phyloP scores from a whole-genome alignment of 805 yeast genomes.

The Ogataea henricii region DNA sequence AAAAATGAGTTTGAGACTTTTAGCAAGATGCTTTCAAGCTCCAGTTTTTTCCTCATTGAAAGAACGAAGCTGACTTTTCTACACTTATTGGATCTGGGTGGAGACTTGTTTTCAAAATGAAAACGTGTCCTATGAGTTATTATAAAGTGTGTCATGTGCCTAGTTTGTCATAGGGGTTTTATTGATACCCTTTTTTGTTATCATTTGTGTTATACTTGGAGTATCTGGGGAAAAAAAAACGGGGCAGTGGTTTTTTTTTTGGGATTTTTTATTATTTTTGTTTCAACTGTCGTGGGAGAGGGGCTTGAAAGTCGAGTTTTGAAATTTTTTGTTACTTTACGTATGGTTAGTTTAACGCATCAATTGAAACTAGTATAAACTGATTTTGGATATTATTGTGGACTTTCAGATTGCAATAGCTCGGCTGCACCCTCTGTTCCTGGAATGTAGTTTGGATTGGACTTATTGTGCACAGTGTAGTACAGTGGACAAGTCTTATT shows the following conservation, averaged over 20 bases:
- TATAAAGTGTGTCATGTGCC: not conserved
- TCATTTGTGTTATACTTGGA: not conserved
- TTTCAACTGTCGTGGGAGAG: too few relatives aligned
- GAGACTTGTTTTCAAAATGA: constrained; percentile 8
- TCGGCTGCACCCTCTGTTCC: constrained; percentile 33
- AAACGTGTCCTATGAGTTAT: too few relatives aligned
- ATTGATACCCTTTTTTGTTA: not conserved
- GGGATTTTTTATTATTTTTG: not conserved
- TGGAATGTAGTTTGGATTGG: constrained; percentile 37
- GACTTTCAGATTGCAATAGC: constrained; percentile 13
- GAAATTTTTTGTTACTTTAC: too few relatives aligned
- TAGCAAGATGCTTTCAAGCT: constrained; percentile 12
- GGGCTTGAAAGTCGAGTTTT: too few relatives aligned
- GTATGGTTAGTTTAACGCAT: too few relatives aligned
- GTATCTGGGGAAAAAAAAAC: too few relatives aligned
- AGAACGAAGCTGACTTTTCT: constrained; percentile 24
- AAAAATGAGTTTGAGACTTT: constrained; percentile 16
- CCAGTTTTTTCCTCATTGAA: constrained; percentile 21
- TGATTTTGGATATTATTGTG: not conserved
- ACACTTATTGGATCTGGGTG: constrained; percentile 16
- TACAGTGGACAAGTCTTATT: constrained; percentile 91
- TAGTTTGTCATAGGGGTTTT: not conserved
- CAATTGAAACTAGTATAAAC: too few relatives aligned
- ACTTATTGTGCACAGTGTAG: constrained; percentile 42
- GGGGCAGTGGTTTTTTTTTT: too few relatives aligned